These are phyloP conservation scores for Lophiostoma macrostomum DNA, from an alignment of 495 filamentous ascomycete species.

Conservation along the genomic window DNA sequence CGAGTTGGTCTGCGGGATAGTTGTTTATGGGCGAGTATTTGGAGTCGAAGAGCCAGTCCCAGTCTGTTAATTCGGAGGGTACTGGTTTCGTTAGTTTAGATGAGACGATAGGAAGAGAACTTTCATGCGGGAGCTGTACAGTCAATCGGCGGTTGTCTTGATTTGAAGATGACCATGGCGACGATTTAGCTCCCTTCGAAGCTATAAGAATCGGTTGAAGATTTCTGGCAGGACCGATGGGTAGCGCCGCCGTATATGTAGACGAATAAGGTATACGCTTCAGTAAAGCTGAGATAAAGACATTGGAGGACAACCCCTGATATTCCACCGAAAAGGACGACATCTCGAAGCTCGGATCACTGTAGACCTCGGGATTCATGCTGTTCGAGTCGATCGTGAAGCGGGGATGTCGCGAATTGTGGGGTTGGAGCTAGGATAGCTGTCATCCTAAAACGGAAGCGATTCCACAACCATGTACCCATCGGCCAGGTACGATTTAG, in stretches of 20 bases:
- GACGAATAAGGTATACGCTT: background rate
- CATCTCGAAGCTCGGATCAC: slow-evolving; percentile 8
- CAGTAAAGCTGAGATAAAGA: background rate
- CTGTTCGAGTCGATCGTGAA: slow-evolving; percentile 22
- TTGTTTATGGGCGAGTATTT: slow-evolving; percentile 45
- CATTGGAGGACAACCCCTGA: background rate
- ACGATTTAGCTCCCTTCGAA: background rate
- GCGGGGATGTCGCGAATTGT: slow-evolving; percentile 7
- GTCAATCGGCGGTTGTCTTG: slow-evolving; percentile 41
- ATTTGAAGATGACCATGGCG: slow-evolving; percentile 42
- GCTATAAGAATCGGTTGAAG: too few relatives aligned
- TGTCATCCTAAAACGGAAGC: slow-evolving; percentile 6
- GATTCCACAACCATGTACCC: too few relatives aligned
- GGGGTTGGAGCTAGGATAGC: slow-evolving; percentile 1
- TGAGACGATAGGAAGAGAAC: background rate
- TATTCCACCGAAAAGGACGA: background rate
- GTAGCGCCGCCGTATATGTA: background rate
- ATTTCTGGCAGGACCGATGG: too few relatives aligned
- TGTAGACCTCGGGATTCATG: slow-evolving; percentile 5
- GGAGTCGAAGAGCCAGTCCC: slow-evolving; percentile 61
- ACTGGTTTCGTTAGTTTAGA: slow-evolving; percentile 40
- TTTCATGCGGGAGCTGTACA: slow-evolving; percentile 23
- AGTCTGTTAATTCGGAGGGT: slow-evolving; percentile 52
- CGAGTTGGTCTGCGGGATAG: slow-evolving; percentile 40
- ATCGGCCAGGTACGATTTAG: too few relatives aligned